Conservation (phyloP, 1,139 yeast genomes). For the Magnusiomyces tetraspermus region DNA sequence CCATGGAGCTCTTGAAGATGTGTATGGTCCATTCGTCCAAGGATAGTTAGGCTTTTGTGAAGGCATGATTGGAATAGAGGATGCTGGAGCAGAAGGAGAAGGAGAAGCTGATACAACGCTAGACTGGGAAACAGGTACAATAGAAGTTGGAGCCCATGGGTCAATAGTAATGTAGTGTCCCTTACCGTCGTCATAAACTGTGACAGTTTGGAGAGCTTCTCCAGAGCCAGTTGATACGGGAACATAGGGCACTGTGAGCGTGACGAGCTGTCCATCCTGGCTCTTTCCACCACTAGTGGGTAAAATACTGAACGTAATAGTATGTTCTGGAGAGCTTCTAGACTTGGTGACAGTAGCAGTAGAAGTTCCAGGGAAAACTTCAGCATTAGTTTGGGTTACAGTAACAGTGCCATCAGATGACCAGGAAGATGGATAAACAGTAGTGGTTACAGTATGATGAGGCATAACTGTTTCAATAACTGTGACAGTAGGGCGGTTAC, state of each 20-base stretch:
- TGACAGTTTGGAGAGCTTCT: neutral
- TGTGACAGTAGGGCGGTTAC: neutral
- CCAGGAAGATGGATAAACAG: neutral
- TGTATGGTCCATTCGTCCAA: no score
- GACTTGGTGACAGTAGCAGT: neutral
- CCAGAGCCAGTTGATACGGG: neutral
- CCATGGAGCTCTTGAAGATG: no score
- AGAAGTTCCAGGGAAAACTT: neutral
- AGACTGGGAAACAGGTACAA: neutral
- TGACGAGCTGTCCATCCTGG: neutral
- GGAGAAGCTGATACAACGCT: neutral
- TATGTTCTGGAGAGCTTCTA: neutral
- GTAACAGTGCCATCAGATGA: neutral
- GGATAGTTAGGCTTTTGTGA: no score
- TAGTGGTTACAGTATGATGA: neutral
- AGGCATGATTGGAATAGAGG: neutral
- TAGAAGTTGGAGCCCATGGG: neutral
- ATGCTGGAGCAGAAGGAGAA: neutral
- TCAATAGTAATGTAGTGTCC: neutral
- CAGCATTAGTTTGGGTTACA: neutral
- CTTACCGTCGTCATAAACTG: neutral
- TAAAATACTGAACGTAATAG: neutral
- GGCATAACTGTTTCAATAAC: neutral
- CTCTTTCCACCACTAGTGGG: neutral
- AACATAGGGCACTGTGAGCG: neutral